These are phyloP conservation scores for Epichloe bromicola DNA, from an alignment of 2,329 filamentous ascomycete species.

Conservation along the genomic window DNA sequence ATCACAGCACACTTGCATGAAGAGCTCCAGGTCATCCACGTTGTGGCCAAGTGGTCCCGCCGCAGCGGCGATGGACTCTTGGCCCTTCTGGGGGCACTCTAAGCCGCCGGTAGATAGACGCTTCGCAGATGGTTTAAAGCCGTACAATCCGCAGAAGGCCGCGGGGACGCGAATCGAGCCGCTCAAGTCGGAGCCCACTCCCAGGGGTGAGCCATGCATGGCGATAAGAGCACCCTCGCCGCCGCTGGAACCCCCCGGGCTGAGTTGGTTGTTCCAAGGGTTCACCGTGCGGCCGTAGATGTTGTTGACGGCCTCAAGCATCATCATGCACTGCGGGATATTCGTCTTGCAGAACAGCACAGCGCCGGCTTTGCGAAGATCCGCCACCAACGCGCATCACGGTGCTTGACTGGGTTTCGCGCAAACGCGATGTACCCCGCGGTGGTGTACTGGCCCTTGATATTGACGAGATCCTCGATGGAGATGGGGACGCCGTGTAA, in stretches of 20 bases:
- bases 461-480: conserved; percentile 14
- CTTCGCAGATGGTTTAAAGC: conserved; percentile 21
- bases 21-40: conserved; percentile 21
- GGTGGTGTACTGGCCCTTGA: conserved; percentile 5
- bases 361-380: conserved; percentile 7
- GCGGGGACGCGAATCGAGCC: conserved; percentile 26
- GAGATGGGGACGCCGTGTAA: conserved; percentile 48
- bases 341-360: conserved; percentile 55
- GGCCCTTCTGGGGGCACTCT: conserved; percentile 18
- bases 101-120: conserved; percentile 16
- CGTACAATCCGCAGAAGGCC: conserved; percentile 22
- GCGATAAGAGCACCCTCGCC: conserved; percentile 34
- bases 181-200: conserved; percentile 29
- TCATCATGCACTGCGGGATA: conserved; percentile 44
- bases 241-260: conserved; percentile 52
- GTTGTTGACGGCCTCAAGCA: conserved; percentile 49
- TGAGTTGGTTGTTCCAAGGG: conserved; percentile 46
- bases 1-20: conserved; percentile 20
- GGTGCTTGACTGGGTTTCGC: neutral
- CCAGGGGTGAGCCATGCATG: conserved; percentile 26
- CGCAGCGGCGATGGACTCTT: conserved; percentile 21
- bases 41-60: conserved; percentile 22
- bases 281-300: conserved; percentile 50
- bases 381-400: conserved; percentile 3
- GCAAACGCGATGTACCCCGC: conserved; percentile 18